Percentiles rank a stretch among this genome's conserved stretches.
Evolutionary conservation across 2,329 filamentous ascomycete genomes (phyloP).

Genomic region (Dryadomyces quercus-mongolicae): DNA sequence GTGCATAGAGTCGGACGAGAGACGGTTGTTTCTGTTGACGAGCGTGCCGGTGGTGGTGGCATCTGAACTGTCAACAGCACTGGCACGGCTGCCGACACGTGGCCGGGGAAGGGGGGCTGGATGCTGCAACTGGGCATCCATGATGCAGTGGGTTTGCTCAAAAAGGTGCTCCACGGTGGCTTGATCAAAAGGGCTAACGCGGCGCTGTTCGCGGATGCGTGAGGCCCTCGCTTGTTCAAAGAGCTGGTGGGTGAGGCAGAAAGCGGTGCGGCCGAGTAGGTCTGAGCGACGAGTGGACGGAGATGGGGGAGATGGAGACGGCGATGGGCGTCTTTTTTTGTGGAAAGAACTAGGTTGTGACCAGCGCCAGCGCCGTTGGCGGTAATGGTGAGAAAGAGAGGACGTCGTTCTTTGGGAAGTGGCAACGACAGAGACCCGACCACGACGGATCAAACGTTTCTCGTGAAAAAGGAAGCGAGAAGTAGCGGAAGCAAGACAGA

Average conservation of each 20-base stretch:
- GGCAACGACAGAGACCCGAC: constrained; percentile 30
- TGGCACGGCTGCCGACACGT: constrained; percentile 1
- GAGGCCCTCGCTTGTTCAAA: neutral
- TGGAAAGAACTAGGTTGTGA: constrained; percentile 25
- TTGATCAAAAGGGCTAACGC: constrained; percentile 9
- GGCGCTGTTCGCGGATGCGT: neutral
- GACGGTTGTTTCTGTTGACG: neutral
- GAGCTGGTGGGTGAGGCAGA: neutral
- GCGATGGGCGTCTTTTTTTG: constrained; percentile 18
- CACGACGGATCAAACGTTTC: constrained; percentile 25
- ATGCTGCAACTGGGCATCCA: constrained; percentile 5
- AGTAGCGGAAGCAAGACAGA: constrained; percentile 34
- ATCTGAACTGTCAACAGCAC: constrained; percentile 1
- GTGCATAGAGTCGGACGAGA: constrained; percentile 22
- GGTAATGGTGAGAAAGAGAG: constrained; percentile 16
- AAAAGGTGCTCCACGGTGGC: constrained; percentile 12
- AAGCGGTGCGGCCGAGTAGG: neutral
- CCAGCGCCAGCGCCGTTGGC: constrained; percentile 21
- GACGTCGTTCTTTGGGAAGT: constrained; percentile 24
- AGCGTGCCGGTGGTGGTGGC: constrained; percentile 10
- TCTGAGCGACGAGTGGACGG: neutral
- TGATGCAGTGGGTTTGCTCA: neutral
- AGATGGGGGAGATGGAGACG: neutral
- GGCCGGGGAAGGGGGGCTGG: constrained; percentile 3
- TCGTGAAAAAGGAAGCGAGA: constrained; percentile 33